phyloP scores from a whole-genome alignment of 371 early-diverging fungal species.

The Mortierella sp. region DNA sequence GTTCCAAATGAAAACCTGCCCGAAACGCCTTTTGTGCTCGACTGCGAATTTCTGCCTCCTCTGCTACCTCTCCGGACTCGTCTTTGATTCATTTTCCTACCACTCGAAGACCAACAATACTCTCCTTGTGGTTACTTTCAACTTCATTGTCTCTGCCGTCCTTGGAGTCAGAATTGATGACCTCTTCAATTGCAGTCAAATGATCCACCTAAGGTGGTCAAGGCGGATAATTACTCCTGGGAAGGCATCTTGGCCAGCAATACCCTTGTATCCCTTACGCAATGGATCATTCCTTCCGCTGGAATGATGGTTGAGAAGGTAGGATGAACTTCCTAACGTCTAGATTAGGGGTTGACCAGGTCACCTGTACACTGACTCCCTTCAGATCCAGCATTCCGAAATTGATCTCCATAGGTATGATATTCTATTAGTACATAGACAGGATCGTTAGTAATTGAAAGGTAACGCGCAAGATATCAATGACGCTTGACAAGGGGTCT shows the following conservation, averaged over 20 bases:
- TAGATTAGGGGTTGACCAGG: conserved; percentile 23
- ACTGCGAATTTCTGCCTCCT: not conserved
- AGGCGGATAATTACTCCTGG: conserved; percentile 36
- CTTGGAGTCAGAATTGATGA: not conserved
- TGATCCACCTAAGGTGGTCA: conserved; percentile 48
- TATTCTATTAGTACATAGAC: conserved; percentile 14
- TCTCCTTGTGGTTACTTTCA: too few relatives aligned
- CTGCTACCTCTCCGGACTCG: not conserved
- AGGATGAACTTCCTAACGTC: conserved; percentile 41
- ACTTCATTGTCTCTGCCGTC: not conserved
- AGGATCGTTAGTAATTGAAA: not conserved
- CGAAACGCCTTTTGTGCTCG: too few relatives aligned
- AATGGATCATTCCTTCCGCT: conserved; percentile 37
- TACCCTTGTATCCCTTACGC: conserved; percentile 24
- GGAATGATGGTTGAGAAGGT: conserved; percentile 41
- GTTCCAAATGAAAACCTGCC: too few relatives aligned
- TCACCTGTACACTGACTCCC: conserved; percentile 36
- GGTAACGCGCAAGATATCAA: too few relatives aligned
- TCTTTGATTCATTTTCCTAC: not conserved
- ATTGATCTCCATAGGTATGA: conserved; percentile 39
- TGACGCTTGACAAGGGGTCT: not conserved
- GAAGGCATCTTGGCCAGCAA: conserved; percentile 43
- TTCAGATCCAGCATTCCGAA: conserved; percentile 18
- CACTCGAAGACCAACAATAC: too few relatives aligned
- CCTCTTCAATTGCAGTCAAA: conserved; percentile 28